These are phyloP conservation scores for Neurospora sp. DNA, from an alignment of 2,329 filamentous ascomycete genomes.

Conservation along the genomic window DNA sequence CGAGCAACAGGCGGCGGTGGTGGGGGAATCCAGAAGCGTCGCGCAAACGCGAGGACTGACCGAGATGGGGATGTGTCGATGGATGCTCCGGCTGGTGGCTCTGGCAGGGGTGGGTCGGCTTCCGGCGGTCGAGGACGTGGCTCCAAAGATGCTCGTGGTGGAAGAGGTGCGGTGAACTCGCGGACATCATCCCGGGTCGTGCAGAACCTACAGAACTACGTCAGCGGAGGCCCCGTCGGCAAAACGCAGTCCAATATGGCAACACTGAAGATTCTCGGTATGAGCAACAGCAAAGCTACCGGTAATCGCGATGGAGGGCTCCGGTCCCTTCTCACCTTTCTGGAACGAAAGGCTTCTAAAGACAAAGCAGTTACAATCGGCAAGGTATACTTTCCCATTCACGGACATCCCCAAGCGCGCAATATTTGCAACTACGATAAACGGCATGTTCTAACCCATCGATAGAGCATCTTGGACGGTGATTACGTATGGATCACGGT, in stretches of 20 bases:
- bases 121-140: conserved; percentile 10
- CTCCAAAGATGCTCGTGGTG: conserved; percentile 4
- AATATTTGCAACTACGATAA: neutral
- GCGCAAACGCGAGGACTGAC: conserved; percentile 33
- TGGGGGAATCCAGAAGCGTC: conserved; percentile 44
- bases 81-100: conserved; percentile 28
- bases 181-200: conserved; percentile 11
- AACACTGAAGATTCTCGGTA: conserved; percentile 46
- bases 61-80: conserved; percentile 53
- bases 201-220: conserved; percentile 15
- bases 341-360: conserved; percentile 60
- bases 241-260: conserved; percentile 22
- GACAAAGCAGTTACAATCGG: conserved; percentile 53
- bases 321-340: conserved; percentile 53
- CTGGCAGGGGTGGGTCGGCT: conserved; percentile 3
- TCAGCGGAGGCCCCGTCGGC: conserved; percentile 3
- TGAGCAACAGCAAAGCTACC: conserved; percentile 59
- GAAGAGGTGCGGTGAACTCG: conserved; percentile 11
- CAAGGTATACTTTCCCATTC: conserved; percentile 59
- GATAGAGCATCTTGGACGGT: conserved; percentile 41
- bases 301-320: conserved; percentile 58
- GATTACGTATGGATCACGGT: conserved; percentile 61
- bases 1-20: conserved; percentile 19
- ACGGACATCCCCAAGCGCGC: conserved; percentile 26
- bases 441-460: conserved; percentile 11